Base-by-base conservation (phyloP, 345 rosid genomes). In the Pistacia vera region DNA sequence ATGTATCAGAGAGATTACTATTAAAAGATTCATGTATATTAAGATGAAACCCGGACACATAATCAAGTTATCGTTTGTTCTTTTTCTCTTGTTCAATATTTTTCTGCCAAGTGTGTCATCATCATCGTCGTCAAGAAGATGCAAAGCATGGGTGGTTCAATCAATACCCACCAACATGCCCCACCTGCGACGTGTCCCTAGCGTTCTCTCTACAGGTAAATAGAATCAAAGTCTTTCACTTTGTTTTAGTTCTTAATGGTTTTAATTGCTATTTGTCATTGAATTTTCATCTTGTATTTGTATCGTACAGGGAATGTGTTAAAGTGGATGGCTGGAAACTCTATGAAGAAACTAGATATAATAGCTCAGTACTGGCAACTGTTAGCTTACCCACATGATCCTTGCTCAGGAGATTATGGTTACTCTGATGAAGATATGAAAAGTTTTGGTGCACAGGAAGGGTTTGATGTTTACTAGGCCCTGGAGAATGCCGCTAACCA, bases 141-240 rank as follows among this genome's bases (percentile, higher is more conserved):
- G 97, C 90, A 85, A 90, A 84, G 97, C 98, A 52, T 94, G 98
- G 98, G 87, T 92, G 5, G 98, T 94, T 76, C 98, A 92, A 56
- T 94, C 98, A 44, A 91, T 92, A 80, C 98, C 98, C 75, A 94
- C 96, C 9, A 92, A 90, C 77, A 94, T 92, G 97, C 90, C 91
- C 20, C 83, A 84, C 77, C 97, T 94, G 83, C 88, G 72, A 44
- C 89, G 55, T 17, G 87, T 90, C 80, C 77, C 96, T 25, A 96
- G 97, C 58, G 92, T 92, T 51, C 91, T 94, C 73, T 86, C 95
- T 35, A 87, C 97, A 13, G 92, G 98, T 89, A 83, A 80, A 20
- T 62, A 41, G 14, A 38, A 44, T 14, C 5, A 70, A 74, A 25
- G 18, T 22, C 10, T 49, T 58, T 62, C 17, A 12, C 28, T 70